Percentiles rank a stretch among this genome's conserved stretches.
Conservation (phyloP, 805 yeast genomes). For the Ogataea salicorniae region DNA sequence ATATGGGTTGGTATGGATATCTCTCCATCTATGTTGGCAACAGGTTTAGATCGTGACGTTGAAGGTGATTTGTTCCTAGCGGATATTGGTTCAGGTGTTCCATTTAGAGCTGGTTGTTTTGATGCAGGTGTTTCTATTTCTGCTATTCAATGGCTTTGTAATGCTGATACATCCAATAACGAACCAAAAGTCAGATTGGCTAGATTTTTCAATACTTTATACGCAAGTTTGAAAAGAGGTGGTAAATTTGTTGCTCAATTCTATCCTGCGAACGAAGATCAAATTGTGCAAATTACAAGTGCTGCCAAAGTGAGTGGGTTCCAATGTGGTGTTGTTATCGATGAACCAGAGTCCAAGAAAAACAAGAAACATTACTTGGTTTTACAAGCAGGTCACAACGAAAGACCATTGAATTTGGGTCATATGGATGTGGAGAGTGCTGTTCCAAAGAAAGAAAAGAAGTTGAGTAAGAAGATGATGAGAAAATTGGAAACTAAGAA, state of each 20-base stretch:
- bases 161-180: slow-evolving; percentile 77
- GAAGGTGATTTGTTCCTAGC: slow-evolving; percentile 90
- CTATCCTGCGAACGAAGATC: slow-evolving; percentile 87
- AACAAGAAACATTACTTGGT: slow-evolving; percentile 89
- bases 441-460: slow-evolving; percentile 30
- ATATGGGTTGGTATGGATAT: slow-evolving; percentile 96
- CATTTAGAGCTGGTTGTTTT: slow-evolving; percentile 92
- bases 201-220: slow-evolving; percentile 82
- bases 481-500: slow-evolving; percentile 68
- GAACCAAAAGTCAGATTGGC: slow-evolving; percentile 81
- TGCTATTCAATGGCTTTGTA: slow-evolving; percentile 97
- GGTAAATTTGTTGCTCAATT: slow-evolving; percentile 98
- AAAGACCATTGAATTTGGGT: slow-evolving; percentile 65
- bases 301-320: slow-evolving; percentile 95
- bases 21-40: slow-evolving; percentile 91
- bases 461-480: slow-evolving; percentile 40
- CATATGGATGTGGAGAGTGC: slow-evolving; percentile 80
- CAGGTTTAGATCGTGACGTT: slow-evolving; percentile 85
- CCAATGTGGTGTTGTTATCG: slow-evolving; percentile 91
- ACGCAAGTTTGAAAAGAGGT: slow-evolving; percentile 82
- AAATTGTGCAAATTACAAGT: slow-evolving; percentile 66
- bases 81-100: slow-evolving; percentile 92
- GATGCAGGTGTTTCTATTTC: slow-evolving; percentile 95
- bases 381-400: slow-evolving; percentile 79
- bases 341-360: slow-evolving; percentile 88